Percentiles rank a stretch among this genome's conserved stretches.
Evolutionary conservation across 768 basidiomycete species (phyloP).

Genomic region (Termitomyces sp.): DNA sequence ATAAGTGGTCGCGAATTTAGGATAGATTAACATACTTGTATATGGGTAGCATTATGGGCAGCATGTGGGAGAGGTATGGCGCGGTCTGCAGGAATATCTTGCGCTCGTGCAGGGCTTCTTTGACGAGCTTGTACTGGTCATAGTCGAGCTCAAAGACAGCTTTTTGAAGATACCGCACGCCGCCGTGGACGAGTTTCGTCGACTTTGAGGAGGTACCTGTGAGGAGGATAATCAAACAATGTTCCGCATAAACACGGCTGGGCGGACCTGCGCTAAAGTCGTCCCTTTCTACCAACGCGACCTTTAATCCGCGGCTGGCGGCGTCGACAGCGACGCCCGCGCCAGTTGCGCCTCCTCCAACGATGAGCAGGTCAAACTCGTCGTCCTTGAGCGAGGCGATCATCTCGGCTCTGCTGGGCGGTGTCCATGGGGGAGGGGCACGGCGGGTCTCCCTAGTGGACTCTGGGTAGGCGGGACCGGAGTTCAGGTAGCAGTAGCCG

Average conservation of each 20-base stretch:
- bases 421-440: constrained; percentile 76
- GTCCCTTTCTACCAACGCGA: constrained; percentile 88
- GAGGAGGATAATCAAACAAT: neutral
- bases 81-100: constrained; percentile 93
- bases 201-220: constrained; percentile 94
- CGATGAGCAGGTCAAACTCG: constrained; percentile 74
- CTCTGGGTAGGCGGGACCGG: constrained; percentile 60
- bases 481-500: constrained; percentile 69
- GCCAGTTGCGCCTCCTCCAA: constrained; percentile 95
- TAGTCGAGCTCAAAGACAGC: constrained; percentile 94
- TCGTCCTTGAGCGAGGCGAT: constrained; percentile 51
- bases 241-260: neutral
- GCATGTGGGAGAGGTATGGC: constrained; percentile 86
- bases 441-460: constrained; percentile 63
- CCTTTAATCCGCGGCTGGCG: constrained; percentile 83
- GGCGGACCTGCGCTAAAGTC: constrained; percentile 83
- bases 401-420: constrained; percentile 65
- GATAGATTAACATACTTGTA: constrained; percentile 62
- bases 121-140: constrained; percentile 93
- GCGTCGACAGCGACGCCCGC: constrained; percentile 97
- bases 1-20: too few species aligned
- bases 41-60: constrained; percentile 96
- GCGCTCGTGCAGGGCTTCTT: constrained; percentile 91
- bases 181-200: constrained; percentile 97
- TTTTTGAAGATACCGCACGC: constrained; percentile 96